Conservation (phyloP, 257 asterid genomes). For the Rauvolfia tetraphylla region DNA sequence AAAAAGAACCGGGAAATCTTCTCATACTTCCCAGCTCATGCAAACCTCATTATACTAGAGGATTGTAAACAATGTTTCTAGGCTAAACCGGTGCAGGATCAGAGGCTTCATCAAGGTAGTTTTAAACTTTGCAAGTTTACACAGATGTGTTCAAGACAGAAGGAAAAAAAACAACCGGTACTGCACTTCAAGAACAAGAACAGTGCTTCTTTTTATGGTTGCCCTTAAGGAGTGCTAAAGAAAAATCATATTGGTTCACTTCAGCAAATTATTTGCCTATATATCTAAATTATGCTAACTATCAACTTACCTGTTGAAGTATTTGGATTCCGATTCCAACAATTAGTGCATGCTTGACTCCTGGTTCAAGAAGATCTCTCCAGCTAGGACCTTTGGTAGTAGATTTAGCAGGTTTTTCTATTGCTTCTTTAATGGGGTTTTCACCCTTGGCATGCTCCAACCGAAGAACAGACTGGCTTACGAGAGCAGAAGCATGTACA, state of each 20-base stretch:
- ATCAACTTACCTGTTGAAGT: conserved; percentile 82
- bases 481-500: conserved; percentile 85
- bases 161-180: not conserved
- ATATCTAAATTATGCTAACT: not conserved
- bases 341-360: conserved; percentile 82
- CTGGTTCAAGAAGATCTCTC: conserved; percentile 88
- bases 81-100: not conserved
- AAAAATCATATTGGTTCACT: not conserved
- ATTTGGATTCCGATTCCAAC: conserved; percentile 94
- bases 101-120: not conserved
- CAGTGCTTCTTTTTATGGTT: too few relatives aligned
- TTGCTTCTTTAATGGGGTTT: conserved; percentile 45
- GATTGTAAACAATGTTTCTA: not conserved
- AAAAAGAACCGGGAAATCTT: not conserved
- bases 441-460: conserved; percentile 44
- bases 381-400: conserved; percentile 47
- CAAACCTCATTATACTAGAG: not conserved
- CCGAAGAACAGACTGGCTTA: conserved; percentile 81
- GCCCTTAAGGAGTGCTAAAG: not conserved
- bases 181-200: not conserved
- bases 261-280: not conserved
- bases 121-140: not conserved
- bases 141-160: not conserved
- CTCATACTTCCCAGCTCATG: not conserved
- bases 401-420: conserved; percentile 42